Evolutionary conservation across 352 stramenopile genomes (phyloP).

Genomic region (Globisporangium paddicum): DNA sequence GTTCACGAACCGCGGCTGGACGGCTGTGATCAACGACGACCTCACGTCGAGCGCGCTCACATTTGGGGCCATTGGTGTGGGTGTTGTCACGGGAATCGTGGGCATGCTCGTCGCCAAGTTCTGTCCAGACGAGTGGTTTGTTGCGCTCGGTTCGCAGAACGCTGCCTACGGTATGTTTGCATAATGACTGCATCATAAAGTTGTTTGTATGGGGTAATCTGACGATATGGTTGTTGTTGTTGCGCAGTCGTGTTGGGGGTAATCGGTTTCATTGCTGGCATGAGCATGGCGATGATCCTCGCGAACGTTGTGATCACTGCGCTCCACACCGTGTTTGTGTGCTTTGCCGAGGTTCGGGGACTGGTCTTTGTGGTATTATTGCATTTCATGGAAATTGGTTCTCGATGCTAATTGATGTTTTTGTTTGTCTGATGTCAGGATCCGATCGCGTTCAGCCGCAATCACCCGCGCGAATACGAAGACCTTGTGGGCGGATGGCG

Average conservation of each 20-base stretch:
- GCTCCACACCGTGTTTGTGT: slow-evolving; percentile 86
- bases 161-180: slow-evolving; percentile 42
- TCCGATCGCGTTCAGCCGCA: slow-evolving; percentile 74
- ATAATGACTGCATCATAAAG: too few species aligned
- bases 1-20: slow-evolving; percentile 84
- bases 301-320: slow-evolving; percentile 79
- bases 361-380: neutral
- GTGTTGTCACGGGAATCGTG: slow-evolving; percentile 56
- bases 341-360: slow-evolving; percentile 71
- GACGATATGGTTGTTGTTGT: neutral
- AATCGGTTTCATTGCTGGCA: slow-evolving; percentile 75
- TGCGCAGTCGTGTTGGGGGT: slow-evolving; percentile 34
- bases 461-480: slow-evolving; percentile 81
- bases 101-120: slow-evolving; percentile 70
- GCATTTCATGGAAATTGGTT: neutral
- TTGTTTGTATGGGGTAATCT: too few species aligned
- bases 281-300: slow-evolving; percentile 82
- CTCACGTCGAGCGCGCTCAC: slow-evolving; percentile 76
- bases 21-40: slow-evolving; percentile 88
- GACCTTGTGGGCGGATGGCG: slow-evolving; percentile 70
- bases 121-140: slow-evolving; percentile 53
- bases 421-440: slow-evolving; percentile 27
- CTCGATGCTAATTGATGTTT: slow-evolving; percentile 11
- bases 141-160: slow-evolving; percentile 37
- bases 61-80: slow-evolving; percentile 79